Conservation (phyloP, 2,329 filamentous ascomycete species). For the Colletotrichum cereale region DNA sequence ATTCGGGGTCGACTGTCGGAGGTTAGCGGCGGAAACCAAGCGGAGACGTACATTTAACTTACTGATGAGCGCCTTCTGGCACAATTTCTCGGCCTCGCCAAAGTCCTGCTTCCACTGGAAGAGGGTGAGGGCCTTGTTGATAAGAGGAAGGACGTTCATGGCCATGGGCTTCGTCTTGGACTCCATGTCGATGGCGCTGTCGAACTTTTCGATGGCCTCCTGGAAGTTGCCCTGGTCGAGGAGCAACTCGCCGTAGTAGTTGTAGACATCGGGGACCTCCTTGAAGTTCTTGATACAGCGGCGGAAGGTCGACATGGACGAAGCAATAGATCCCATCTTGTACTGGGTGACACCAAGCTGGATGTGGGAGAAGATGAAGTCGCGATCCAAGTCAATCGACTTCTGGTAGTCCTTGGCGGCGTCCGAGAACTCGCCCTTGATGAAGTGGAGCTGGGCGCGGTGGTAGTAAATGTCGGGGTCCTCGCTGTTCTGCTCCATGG, state of each 20-base stretch:
- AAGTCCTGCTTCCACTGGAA: slow-evolving; percentile 99
- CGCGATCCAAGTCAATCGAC: slow-evolving; percentile 94
- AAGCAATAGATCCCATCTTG: slow-evolving; percentile 98
- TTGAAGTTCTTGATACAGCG: slow-evolving; percentile 99
- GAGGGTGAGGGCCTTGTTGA: slow-evolving; percentile 97
- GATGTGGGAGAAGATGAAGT: slow-evolving; percentile 99
- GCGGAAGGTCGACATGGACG: slow-evolving; percentile 98
- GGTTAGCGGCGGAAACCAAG: slow-evolving; percentile 48
- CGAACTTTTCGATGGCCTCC: slow-evolving; percentile 97
- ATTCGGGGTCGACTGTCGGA: slow-evolving; percentile 89
- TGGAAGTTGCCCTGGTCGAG: slow-evolving; percentile 96
- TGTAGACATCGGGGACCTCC: slow-evolving; percentile 97
- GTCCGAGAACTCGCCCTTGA: slow-evolving; percentile 91
- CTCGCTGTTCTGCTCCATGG: slow-evolving; percentile 84
- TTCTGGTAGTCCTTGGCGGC: slow-evolving; percentile 99
- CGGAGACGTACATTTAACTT: slow-evolving; percentile 56
- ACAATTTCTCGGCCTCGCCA: slow-evolving; percentile 92
- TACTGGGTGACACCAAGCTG: slow-evolving; percentile 99
- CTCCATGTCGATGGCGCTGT: slow-evolving; percentile 99
- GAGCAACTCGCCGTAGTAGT: slow-evolving; percentile 98
- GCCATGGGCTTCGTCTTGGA: slow-evolving; percentile 92
- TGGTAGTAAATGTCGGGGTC: slow-evolving; percentile 99
- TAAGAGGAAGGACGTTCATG: slow-evolving; percentile 97
- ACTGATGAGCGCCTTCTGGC: slow-evolving; percentile 98
- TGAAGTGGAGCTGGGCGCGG: slow-evolving; percentile 97